Evolutionary conservation across 495 filamentous ascomycete species (phyloP), one percentile per base, ranked within the genome.

Genomic region (Pseudevernia furfuracea): DNA sequence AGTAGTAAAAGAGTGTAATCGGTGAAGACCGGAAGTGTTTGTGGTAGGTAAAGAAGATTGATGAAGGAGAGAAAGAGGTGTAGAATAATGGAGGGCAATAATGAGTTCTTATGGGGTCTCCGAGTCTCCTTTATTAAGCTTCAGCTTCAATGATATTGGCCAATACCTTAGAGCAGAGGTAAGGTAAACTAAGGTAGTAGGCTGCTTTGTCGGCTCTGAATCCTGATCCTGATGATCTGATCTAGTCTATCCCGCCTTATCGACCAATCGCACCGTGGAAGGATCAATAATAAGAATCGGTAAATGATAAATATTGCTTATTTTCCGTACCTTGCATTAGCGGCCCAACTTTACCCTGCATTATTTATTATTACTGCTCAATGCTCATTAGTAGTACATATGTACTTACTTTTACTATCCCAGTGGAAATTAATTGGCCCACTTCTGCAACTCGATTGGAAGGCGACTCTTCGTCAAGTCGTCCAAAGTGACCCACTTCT

Each of bases 1-100:
- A n/a, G 21, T 32, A 49, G 23, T 44, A 72, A 80, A 82, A 79
- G 80, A 83, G 77, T 80, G 80, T 78, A 82, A 73, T 82, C 77
- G 79, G 80, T 74, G 61, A 71, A 63, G 59, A 73, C 69, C 67
- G 65, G 67, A 17, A 23, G 32, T 32, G 5, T 11, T 52, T 61
- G 58, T 43, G 41, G 58, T 43, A 32, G 44, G n/a, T 23, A 37
- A 37, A 58, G 32, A 61, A 44, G 63, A 32, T 66, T 46, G 63
- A 65, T 65, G 59, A 3, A 53, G 49, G 6, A 65, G 23, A 28
- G 6, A 34, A 15, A 57, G 28, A 32, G 11, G 28, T 30, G 23
- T 1, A 44, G 41, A 44, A 44, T 6, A 11, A 41, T 21, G 43
- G 17, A 25, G 46, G 46, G 14, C 14, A 6, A 7, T 4, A 36